Evolutionary conservation across 176 grass and related monocot genomes (phyloP).

Genomic region (Triticum monococcum): DNA sequence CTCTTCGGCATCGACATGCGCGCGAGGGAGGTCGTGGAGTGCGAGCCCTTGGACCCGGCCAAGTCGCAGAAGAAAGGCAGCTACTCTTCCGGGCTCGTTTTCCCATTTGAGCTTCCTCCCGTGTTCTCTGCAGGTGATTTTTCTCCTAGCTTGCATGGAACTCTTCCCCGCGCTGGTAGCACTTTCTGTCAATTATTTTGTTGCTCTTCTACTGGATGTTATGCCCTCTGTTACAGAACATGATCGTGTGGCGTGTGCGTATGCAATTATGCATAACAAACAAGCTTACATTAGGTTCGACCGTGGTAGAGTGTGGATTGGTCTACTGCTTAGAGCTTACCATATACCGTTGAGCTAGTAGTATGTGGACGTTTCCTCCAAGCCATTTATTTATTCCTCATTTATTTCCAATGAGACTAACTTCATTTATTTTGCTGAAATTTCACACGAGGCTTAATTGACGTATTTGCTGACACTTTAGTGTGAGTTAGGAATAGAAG

Average conservation of each 20-base stretch:
- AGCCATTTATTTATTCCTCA: background rate
- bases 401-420: background rate
- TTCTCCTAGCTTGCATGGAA: background rate
- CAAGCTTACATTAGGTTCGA: background rate
- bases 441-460: background rate
- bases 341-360: background rate
- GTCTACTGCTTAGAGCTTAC: too few species aligned
- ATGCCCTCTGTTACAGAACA: background rate
- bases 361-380: background rate
- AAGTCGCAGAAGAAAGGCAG: background rate
- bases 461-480: background rate
- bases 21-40: background rate
- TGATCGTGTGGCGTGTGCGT: background rate
- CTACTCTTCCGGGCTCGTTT: background rate
- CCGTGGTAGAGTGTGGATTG: background rate
- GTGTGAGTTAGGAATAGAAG: background rate
- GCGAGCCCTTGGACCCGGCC: background rate
- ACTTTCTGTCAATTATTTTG: background rate
- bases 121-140: background rate
- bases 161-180: background rate
- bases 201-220: background rate
- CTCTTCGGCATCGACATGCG: constrained; percentile 4
- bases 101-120: constrained; percentile 7
- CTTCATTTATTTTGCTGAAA: background rate
- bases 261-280: background rate